A percentile compares a stretch with the other conserved stretches of the same genome.
Conservation (phyloP, 768 basidiomycete species). For the Panaeolus papilionaceus region DNA sequence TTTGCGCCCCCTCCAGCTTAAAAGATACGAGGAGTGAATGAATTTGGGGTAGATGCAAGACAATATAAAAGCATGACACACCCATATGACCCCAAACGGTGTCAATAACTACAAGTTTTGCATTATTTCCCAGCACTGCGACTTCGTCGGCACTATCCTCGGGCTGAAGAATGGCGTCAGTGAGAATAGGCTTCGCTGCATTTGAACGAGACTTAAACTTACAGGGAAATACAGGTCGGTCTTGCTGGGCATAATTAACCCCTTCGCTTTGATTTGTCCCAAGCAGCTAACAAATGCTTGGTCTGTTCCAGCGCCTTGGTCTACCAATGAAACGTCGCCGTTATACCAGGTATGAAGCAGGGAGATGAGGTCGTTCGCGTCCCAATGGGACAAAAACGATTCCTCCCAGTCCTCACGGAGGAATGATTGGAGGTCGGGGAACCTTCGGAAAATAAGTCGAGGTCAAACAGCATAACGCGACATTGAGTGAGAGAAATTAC, state of each 20-base stretch:
- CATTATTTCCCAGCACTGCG: slow-evolving; percentile 43
- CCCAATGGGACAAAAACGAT: slow-evolving; percentile 49
- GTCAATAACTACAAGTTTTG: slow-evolving; percentile 56
- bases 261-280: slow-evolving; percentile 52
- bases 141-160: slow-evolving; percentile 61
- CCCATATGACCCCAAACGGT: slow-evolving; percentile 66
- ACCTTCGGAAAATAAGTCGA: slow-evolving; percentile 34
- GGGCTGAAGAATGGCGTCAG: slow-evolving; percentile 41
- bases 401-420: slow-evolving; percentile 59
- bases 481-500: slow-evolving; percentile 30
- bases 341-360: slow-evolving; percentile 57
- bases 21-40: not conserved
- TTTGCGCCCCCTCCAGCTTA: slow-evolving; percentile 53
- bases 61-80: slow-evolving; percentile 29
- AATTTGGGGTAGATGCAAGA: slow-evolving; percentile 3
- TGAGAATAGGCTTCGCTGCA: not conserved
- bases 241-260: slow-evolving; percentile 64
- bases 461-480: not conserved
- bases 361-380: slow-evolving; percentile 60
- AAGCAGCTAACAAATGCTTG: slow-evolving; percentile 32
- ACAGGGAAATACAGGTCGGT: slow-evolving; percentile 66
- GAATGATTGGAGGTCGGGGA: slow-evolving; percentile 54
- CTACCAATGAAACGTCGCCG: slow-evolving; percentile 53
- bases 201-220: slow-evolving; percentile 17
- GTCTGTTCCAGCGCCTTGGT: slow-evolving; percentile 32